phyloP scores from a whole-genome alignment of 495 filamentous ascomycete species.

The Aspergillus asperescens region DNA sequence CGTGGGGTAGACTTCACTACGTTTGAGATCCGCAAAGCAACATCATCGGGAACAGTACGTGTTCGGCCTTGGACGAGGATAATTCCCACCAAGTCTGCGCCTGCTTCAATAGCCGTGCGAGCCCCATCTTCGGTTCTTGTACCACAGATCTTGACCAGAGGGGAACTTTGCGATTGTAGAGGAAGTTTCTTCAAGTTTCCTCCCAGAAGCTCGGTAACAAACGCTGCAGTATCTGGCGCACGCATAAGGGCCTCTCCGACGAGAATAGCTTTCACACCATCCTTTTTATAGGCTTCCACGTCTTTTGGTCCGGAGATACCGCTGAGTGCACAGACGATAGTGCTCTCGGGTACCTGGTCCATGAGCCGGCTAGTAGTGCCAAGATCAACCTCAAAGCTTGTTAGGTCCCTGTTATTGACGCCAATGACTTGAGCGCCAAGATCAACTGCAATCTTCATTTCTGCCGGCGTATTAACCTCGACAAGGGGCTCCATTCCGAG shows the following conservation, averaged over 20 bases:
- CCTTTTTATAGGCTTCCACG: conserved; percentile 78
- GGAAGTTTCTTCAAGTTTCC: conserved; percentile 34
- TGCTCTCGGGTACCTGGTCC: conserved; percentile 73
- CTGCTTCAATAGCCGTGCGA: conserved; percentile 71
- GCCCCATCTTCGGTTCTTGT: conserved; percentile 81
- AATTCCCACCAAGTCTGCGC: conserved; percentile 89
- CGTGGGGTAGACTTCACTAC: conserved; percentile 59
- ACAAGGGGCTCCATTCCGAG: conserved; percentile 98
- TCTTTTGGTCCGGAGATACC: conserved; percentile 90
- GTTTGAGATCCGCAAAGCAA: conserved; percentile 72
- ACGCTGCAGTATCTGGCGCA: conserved; percentile 68
- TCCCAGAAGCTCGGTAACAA: conserved; percentile 76
- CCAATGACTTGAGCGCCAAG: conserved; percentile 93
- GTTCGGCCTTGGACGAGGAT: conserved; percentile 79
- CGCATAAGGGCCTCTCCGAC: conserved; percentile 97
- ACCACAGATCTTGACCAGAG: conserved; percentile 93
- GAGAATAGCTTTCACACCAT: conserved; percentile 86
- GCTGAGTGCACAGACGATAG: conserved; percentile 91
- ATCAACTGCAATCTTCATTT: conserved; percentile 83
- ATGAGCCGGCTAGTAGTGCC: conserved; percentile 89
- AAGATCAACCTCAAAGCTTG: conserved; percentile 93
- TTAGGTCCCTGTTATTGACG: conserved; percentile 95
- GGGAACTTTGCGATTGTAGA: conserved; percentile 26
- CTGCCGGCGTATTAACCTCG: conserved; percentile 89
- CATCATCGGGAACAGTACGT: conserved; percentile 69